A percentile compares a stretch with the other conserved stretches of the same genome.
Evolutionary conservation across 768 basidiomycete genomes (phyloP).

Genomic region (Hericium alpestre): DNA sequence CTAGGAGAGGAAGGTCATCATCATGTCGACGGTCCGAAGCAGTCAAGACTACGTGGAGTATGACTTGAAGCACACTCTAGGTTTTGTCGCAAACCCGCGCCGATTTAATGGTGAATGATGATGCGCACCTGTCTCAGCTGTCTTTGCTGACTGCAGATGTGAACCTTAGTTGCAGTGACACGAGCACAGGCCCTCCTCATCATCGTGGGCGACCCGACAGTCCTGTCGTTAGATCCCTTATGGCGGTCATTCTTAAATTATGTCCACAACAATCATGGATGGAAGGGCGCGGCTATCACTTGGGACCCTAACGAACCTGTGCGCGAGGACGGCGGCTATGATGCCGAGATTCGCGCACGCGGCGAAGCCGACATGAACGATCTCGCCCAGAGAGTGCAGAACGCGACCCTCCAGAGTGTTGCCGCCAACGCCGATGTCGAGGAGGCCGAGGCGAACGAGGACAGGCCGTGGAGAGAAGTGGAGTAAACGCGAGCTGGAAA

Average conservation of each 20-base stretch:
- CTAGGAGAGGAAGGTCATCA: slow-evolving; percentile 30
- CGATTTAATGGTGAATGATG: slow-evolving; percentile 18
- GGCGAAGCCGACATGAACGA: slow-evolving; percentile 32
- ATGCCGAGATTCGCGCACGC: slow-evolving; percentile 20
- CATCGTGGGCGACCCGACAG: slow-evolving; percentile 47
- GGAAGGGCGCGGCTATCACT: slow-evolving; percentile 37
- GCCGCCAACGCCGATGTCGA: background rate
- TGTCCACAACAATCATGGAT: slow-evolving; percentile 41
- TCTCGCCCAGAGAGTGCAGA: slow-evolving; percentile 28
- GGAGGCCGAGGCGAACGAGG: background rate
- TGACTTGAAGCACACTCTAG: slow-evolving; percentile 19
- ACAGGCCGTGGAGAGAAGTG: background rate
- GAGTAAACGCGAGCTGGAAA: background rate
- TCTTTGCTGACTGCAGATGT: background rate
- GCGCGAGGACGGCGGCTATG: slow-evolving; percentile 31
- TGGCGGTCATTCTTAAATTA: slow-evolving; percentile 56
- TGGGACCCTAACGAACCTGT: slow-evolving; percentile 40
- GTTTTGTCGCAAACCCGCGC: slow-evolving; percentile 20
- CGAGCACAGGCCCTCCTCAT: slow-evolving; percentile 51
- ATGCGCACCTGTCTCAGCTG: background rate
- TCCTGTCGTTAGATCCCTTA: slow-evolving; percentile 50
- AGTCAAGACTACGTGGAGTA: slow-evolving; percentile 18
- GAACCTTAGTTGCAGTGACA: slow-evolving; percentile 44
- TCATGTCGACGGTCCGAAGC: slow-evolving; percentile 32
- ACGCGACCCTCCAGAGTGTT: slow-evolving; percentile 16